phyloP scores from a whole-genome alignment of 257 asterid genomes.

The Jacaranda mimosifolia region DNA sequence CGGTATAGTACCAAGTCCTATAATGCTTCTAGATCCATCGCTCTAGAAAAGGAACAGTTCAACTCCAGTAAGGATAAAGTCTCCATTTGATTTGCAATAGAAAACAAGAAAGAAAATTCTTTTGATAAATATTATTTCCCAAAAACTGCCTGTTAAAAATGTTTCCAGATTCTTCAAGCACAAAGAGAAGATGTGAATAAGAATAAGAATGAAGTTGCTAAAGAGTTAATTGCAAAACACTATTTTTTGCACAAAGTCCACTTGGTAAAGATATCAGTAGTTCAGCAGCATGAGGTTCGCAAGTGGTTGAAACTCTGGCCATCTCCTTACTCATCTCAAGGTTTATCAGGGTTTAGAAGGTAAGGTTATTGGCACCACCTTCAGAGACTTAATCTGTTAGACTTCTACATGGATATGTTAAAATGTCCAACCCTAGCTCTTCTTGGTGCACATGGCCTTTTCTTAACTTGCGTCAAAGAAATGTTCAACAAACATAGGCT shows the following conservation, averaged over 20 bases:
- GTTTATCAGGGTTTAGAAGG: not conserved
- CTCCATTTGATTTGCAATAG: constrained; percentile 1
- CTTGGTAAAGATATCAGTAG: not conserved
- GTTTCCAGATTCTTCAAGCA: constrained; percentile 16
- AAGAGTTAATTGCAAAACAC: not conserved
- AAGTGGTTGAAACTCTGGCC: not conserved
- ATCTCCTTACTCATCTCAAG: not conserved
- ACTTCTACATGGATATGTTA: not conserved
- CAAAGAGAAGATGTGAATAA: not conserved
- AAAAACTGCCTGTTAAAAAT: constrained; percentile 14
- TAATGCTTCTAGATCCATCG: constrained; percentile 85
- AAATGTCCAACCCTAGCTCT: not conserved
- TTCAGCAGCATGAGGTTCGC: not conserved
- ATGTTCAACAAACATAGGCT: not conserved
- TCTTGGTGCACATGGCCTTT: not conserved
- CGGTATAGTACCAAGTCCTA: constrained; percentile 91
- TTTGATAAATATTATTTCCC: constrained; percentile 8
- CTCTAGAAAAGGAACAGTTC: constrained; percentile 60
- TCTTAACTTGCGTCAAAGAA: not conserved
- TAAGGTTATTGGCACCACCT: too few relatives aligned
- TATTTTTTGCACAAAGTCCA: not conserved
- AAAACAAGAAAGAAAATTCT: constrained; percentile 20
- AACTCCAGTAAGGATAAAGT: constrained; percentile 14
- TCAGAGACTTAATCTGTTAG: too few relatives aligned
- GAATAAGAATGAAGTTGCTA: constrained; percentile 1